These are phyloP conservation scores for Chlorociboria aeruginascens DNA, from an alignment of 495 filamentous ascomycete species.

Conservation along the genomic window DNA sequence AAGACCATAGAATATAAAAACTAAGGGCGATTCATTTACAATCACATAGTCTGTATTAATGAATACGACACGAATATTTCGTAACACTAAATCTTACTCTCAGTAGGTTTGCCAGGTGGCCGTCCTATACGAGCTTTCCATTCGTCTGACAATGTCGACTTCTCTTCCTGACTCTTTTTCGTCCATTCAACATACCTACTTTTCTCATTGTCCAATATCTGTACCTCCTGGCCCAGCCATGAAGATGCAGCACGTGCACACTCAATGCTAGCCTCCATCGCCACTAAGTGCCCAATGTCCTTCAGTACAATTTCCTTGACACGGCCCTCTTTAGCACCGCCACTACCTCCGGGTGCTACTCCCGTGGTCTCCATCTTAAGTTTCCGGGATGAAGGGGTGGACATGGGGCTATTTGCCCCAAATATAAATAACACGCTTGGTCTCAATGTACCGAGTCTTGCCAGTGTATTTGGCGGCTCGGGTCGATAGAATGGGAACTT, in stretches of 20 bases:
- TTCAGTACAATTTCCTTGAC: conserved; percentile 57
- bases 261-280: conserved; percentile 62
- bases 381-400: conserved; percentile 33
- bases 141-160: conserved; percentile 43
- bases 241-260: conserved; percentile 48
- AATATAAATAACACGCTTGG: conserved; percentile 80
- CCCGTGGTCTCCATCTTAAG: conserved; percentile 55
- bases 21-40: background rate
- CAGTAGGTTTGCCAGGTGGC: background rate
- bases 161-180: conserved; percentile 36
- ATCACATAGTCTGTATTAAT: background rate
- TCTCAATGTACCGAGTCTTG: conserved; percentile 53
- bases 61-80: background rate
- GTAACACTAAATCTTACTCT: conserved; percentile 13
- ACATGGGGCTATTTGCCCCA: conserved; percentile 53
- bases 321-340: conserved; percentile 49
- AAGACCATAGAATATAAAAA: too few species aligned
- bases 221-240: conserved; percentile 53
- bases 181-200: conserved; percentile 43
- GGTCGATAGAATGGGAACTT: conserved; percentile 61
- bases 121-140: conserved; percentile 29
- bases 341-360: conserved; percentile 52
- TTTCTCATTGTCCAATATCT: conserved; percentile 52
- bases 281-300: conserved; percentile 67
- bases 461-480: conserved; percentile 51